Evolutionary conservation across 2,329 filamentous ascomycete genomes (phyloP).

Genomic region (Microcera coccophila): DNA sequence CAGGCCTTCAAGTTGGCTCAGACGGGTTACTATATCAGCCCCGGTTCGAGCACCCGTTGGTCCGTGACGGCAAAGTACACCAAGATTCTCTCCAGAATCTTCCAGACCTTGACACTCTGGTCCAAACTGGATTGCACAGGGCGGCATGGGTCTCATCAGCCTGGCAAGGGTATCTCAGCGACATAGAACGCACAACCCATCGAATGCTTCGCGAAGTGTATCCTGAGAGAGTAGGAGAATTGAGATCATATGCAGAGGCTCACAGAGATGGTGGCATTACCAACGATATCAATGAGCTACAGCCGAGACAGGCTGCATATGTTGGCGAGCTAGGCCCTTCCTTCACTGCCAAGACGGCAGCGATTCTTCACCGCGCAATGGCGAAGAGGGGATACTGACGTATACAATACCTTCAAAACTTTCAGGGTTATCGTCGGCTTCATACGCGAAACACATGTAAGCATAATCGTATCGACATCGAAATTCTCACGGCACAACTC

Average conservation of each 20-base stretch:
- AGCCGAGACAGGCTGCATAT: no score
- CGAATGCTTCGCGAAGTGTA: conserved; percentile 7
- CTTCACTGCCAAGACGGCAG: no score
- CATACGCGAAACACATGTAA: no score
- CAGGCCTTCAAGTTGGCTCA: conserved; percentile 4
- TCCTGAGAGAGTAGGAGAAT: not conserved
- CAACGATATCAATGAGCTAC: conserved; percentile 20
- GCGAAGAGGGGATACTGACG: no score
- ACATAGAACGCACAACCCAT: conserved; percentile 14
- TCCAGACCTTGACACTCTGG: conserved; percentile 17
- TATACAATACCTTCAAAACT: no score
- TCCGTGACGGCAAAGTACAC: conserved; percentile 27
- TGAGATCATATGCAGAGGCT: not conserved
- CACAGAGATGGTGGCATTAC: conserved; percentile 12
- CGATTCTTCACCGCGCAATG: no score
- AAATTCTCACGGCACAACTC: no score
- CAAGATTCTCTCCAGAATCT: conserved; percentile 30
- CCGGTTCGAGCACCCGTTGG: conserved; percentile 4
- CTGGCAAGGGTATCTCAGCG: conserved; percentile 13
- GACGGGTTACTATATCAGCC: conserved; percentile 13
- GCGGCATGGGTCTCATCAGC: not conserved
- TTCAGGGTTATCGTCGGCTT: no score
- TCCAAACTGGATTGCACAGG: not conserved
- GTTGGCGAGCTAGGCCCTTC: no score
- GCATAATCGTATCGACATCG: no score